A percentile compares a stretch with the other conserved stretches of the same genome.
These are phyloP conservation scores for Aureobasidium zeae DNA, from an alignment of 2,329 filamentous ascomycete species.

Conservation along the genomic window DNA sequence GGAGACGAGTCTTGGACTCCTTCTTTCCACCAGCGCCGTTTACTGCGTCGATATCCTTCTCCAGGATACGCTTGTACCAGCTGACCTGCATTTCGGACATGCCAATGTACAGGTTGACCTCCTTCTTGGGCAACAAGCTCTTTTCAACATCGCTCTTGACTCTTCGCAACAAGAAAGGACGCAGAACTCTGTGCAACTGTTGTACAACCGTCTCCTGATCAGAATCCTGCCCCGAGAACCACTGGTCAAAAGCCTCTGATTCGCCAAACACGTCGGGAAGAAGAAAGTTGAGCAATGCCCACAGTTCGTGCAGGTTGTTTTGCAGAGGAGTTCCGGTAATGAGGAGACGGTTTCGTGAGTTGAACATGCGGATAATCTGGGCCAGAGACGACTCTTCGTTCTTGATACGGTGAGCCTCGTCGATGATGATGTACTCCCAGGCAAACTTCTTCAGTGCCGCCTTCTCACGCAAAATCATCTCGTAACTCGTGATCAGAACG, in stretches of 20 bases:
- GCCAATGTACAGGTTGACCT: conserved; percentile 91
- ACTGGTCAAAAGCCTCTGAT: conserved; percentile 91
- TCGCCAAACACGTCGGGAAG: conserved; percentile 98
- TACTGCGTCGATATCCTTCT: conserved; percentile 98
- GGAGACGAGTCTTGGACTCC: conserved; percentile 89
- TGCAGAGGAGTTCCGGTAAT: conserved; percentile 96
- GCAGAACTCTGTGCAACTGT: conserved; percentile 84
- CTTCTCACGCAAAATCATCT: conserved; percentile 97
- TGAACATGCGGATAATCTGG: conserved; percentile 92
- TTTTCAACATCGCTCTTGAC: conserved; percentile 98
- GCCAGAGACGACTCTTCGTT: conserved; percentile 96
- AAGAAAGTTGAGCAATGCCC: conserved; percentile 94
- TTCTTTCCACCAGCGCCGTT: conserved; percentile 94
- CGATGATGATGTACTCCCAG: conserved; percentile 99
- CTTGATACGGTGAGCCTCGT: conserved; percentile 97
- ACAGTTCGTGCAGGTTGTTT: conserved; percentile 96
- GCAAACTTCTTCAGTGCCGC: conserved; percentile 92
- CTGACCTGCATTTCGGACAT: conserved; percentile 99
- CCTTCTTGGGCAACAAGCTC: conserved; percentile 92
- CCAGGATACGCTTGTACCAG: conserved; percentile 98
- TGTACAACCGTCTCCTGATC: conserved; percentile 95
- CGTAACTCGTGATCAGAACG: conserved; percentile 96
- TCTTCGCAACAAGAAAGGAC: conserved; percentile 87
- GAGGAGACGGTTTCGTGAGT: conserved; percentile 85
- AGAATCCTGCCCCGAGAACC: conserved; percentile 84